Base-by-base conservation (phyloP, 1,284 basidiomycete species). In the Malassezia slooffiae region DNA sequence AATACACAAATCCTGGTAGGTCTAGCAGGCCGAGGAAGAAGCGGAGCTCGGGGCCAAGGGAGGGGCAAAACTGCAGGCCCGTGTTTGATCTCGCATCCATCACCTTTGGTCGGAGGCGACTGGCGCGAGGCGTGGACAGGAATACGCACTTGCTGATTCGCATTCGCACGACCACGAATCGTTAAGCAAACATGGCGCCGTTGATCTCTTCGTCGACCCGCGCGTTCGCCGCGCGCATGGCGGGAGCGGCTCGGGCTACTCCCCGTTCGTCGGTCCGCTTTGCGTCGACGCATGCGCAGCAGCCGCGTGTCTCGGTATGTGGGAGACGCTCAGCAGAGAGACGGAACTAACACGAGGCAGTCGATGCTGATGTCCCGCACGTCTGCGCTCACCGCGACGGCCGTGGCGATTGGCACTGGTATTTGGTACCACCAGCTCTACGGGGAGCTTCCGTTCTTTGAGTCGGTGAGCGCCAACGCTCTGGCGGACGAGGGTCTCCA, bases 401-500 rank as follows among this genome's bases (percentile, higher is more conserved):
- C 82, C 52, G 74, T 84, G 68, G 80, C 89, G 38, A 83, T 76
- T 55, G 89, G 91, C 50, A 83, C 89, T 31, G 77, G 91, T 70
- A 87, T 86, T 45, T 91, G 86, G 87, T 97, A 97, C 77, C 82
- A 84, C 62, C 83, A 91, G 72, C 78, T 91, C 45, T 96, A 88
- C 72, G 93, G 90, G 57, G 76, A 79, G 22, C 41, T 62, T 7
- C 64, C 64, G 34, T 64, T 64, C 48, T 32, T 67, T 28, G 58
- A 62, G 52, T 54, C 43, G 26, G 50, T 55, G 38, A 50, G 47
- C 38, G 64, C 64, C 41, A 67, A 62, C 59, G 40, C 38, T 34
- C 55, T 59, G 54, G 52, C 82, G 38, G 93, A 99, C 62, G 86
- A 90, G 60, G 93, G 93, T 59, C 80, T 97, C 39, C 93, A 99